These are phyloP conservation scores for Dipteronia dyeriana DNA, from an alignment of 345 rosid species.

Conservation along the genomic window DNA sequence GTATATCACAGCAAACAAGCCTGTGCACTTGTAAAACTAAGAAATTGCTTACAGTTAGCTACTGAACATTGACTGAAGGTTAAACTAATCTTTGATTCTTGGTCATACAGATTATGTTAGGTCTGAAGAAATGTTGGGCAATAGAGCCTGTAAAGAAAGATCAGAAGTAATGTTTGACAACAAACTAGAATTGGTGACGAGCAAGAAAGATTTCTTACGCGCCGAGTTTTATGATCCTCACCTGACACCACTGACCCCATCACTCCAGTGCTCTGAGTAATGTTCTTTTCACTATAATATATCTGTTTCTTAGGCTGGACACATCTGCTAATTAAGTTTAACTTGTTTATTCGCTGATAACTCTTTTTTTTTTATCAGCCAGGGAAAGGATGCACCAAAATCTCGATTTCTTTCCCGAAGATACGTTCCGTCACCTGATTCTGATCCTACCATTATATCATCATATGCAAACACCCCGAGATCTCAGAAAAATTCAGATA, in stretches of 20 bases:
- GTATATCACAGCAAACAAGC: not conserved
- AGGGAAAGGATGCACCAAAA: constrained; percentile 40
- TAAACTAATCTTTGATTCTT: constrained; percentile 12
- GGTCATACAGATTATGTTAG: constrained; percentile 37
- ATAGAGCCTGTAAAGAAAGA: constrained; percentile 24
- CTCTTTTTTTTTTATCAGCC: constrained; percentile 30
- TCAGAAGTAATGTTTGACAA: constrained; percentile 22
- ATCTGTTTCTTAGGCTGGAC: constrained; percentile 1
- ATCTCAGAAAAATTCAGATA: constrained; percentile 30
- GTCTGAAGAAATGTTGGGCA: constrained; percentile 33
- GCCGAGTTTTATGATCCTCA: constrained; percentile 31
- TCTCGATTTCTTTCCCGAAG: constrained; percentile 30
- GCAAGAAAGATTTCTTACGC: constrained; percentile 25
- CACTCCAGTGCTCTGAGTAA: constrained; percentile 48
- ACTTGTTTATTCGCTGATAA: constrained; percentile 11
- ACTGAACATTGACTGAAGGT: constrained; percentile 7
- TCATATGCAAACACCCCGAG: constrained; percentile 30
- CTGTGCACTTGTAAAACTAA: not conserved
- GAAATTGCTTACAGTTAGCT: not conserved
- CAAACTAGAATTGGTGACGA: constrained; percentile 26
- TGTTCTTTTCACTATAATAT: constrained; percentile 13
- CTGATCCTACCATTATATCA: constrained; percentile 33
- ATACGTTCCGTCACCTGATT: constrained; percentile 36
- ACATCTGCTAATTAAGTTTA: not conserved
- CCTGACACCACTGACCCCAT: constrained; percentile 50